phyloP scores from a whole-genome alignment of 2,329 filamentous ascomycete genomes.

The Fusarium coicis region DNA sequence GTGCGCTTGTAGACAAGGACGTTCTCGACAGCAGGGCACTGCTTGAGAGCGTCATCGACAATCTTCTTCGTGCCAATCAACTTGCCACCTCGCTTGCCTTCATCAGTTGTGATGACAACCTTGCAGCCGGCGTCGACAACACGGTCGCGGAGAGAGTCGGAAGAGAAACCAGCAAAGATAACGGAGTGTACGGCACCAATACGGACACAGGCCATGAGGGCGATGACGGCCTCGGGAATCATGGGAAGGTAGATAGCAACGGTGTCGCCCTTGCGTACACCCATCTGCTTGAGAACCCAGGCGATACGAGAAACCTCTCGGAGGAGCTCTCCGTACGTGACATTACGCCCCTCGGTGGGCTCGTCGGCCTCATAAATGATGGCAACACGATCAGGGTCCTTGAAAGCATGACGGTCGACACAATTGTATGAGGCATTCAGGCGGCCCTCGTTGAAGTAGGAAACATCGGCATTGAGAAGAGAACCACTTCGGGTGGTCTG shows the following conservation, averaged over 20 bases:
- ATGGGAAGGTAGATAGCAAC: slow-evolving; percentile 98
- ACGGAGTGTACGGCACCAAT: slow-evolving; percentile 98
- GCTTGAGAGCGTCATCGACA: slow-evolving; percentile 95
- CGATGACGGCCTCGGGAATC: slow-evolving; percentile 95
- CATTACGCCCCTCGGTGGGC: slow-evolving; percentile 82
- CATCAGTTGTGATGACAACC: slow-evolving; percentile 96
- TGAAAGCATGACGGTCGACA: slow-evolving; percentile 95
- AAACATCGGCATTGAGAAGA: slow-evolving; percentile 81
- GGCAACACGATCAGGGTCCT: slow-evolving; percentile 90
- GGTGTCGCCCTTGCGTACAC: slow-evolving; percentile 95
- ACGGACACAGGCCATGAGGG: slow-evolving; percentile 89
- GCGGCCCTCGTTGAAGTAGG: slow-evolving; percentile 94
- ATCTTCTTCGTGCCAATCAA: slow-evolving; percentile 99
- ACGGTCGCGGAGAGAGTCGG: slow-evolving; percentile 94
- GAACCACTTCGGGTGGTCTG: slow-evolving; percentile 85
- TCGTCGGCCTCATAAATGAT: slow-evolving; percentile 99
- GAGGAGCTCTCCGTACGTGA: slow-evolving; percentile 93
- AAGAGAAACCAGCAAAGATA: slow-evolving; percentile 96
- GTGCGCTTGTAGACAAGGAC: slow-evolving; percentile 96
- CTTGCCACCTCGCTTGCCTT: slow-evolving; percentile 98
- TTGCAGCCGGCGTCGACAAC: slow-evolving; percentile 91
- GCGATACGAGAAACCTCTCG: slow-evolving; percentile 90
- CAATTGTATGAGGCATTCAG: slow-evolving; percentile 98
- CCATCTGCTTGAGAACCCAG: slow-evolving; percentile 92
- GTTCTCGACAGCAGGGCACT: slow-evolving; percentile 88